Evolutionary conservation across 495 filamentous ascomycete species (phyloP).

Genomic region (Hamigera avellanea): DNA sequence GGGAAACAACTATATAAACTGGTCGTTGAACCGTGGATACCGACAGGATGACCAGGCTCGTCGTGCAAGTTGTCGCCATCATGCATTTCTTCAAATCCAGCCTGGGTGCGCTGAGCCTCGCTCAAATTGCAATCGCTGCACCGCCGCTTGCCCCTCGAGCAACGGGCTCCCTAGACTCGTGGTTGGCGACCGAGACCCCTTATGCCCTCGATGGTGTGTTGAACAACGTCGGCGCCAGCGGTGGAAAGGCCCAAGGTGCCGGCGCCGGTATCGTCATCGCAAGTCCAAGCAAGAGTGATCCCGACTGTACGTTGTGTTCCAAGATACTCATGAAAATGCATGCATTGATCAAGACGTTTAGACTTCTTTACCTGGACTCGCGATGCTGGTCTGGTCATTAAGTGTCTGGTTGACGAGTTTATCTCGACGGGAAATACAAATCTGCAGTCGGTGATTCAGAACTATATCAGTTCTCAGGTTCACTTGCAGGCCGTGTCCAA

Average conservation of each 20-base stretch:
- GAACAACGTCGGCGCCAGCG: slow-evolving; percentile 43
- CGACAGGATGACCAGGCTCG: too few species aligned
- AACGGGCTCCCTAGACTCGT: slow-evolving; percentile 25
- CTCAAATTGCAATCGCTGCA: not conserved
- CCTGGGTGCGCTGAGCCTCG: not conserved
- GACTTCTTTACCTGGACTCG: slow-evolving; percentile 53
- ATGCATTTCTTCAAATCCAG: not conserved
- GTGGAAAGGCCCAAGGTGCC: slow-evolving; percentile 28
- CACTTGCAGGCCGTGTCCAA: slow-evolving; percentile 41
- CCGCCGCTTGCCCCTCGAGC: slow-evolving; percentile 1
- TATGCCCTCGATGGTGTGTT: slow-evolving; percentile 38
- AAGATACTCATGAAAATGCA: slow-evolving; percentile 1
- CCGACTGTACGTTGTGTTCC: slow-evolving; percentile 34
- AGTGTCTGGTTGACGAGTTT: slow-evolving; percentile 42
- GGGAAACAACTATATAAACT: too few species aligned
- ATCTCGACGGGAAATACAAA: slow-evolving; percentile 22
- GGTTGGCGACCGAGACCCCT: slow-evolving; percentile 39
- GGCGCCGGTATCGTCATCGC: slow-evolving; percentile 38
- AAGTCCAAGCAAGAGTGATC: slow-evolving; percentile 39
- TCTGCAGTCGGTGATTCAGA: slow-evolving; percentile 32
- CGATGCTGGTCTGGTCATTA: slow-evolving; percentile 44
- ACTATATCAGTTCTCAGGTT: slow-evolving; percentile 43
- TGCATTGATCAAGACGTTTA: too few species aligned
- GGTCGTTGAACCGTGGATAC: too few species aligned
- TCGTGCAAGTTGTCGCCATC: too few species aligned